Evolutionary conservation across 176 grass and related monocot genomes (phyloP), one percentile per base, ranked within the genome.

Genomic region (Eleusine indica): DNA sequence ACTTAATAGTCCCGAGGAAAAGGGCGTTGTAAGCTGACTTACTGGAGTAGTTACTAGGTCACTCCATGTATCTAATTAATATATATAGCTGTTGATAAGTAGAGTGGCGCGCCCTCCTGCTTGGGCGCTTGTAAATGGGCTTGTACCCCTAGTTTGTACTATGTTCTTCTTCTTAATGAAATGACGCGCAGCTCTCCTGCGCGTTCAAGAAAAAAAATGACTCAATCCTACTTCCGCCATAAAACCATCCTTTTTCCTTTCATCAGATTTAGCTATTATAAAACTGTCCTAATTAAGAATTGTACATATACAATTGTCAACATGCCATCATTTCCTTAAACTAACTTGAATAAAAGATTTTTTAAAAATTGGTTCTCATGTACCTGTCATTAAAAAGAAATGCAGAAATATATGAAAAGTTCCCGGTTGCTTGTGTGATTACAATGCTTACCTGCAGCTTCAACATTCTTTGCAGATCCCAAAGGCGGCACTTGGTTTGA

Each of bases 341-440:
- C 53, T 71, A 46, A 17, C 2, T 18, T 49, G 25, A 28, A 18
- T 57, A 44, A 76, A 67, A 76, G 2, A 42, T 46, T 19, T 77
- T 35, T 4, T 60, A 6, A 51, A 63, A 44, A 44, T 82, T 48
- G 5, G 52, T 16, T 78, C 57, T 25, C 39, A 44, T 46, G 41
- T 12, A 75, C 32, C 44, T 78, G 85, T 71, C 19, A 35, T 81
- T 68, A 69, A 82, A 69, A 85, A 66, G 7, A 82, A 44, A 83
- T 80, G 78, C 60, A 82, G 8, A 18, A 85, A 65, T 87, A 82
- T 82, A 73, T 80, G 35, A 77, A 91, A 22, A 71, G 83, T 86
- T 83, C 16, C 43, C 66, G 64, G 13, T 30, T 84, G 41, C n/a
- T 86, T 66, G 25, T 79, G 40, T 79, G 73, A 83, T 74, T 71